Base-by-base conservation (phyloP, 371 early-diverging fungal species). In the Cokeromyces recurvatus region DNA sequence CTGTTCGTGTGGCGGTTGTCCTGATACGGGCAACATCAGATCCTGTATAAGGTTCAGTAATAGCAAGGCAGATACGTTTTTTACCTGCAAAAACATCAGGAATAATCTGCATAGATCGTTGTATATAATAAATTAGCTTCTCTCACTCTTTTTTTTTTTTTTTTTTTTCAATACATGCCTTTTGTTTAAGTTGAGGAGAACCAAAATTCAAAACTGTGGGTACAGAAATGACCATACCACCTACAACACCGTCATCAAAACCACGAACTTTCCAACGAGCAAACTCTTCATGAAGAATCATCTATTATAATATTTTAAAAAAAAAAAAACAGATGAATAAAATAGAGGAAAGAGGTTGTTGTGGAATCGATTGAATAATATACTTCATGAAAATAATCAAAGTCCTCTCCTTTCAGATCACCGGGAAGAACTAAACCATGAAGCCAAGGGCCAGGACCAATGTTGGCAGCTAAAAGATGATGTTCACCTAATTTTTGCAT, bases 1-100 rank as follows among this genome's bases (percentile, higher is more conserved):
- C 64, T n/a, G 85, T 70, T 51, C 80, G 74, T 43, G 76, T 86
- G 10, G 91, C 91, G 36, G 82, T 82, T 10, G 83, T 80, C 16
- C 65, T 67, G 41, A 92, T 69, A 57, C 82, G 80, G 36, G 91
- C 91, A 1, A 92, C 93, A 63, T 92, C 93, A 3, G 81, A 81
- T 20, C 85, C 85, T 23, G 78, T 79, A 38, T 68, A 69, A 27
- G 85, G 82, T 46, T 84, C 85, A 14, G 82, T 84, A 39, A 83
- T 79, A 27, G 79, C 81, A 55, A 90, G 62, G 62, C 89, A 89
- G 52, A 90, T 90, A 57, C 75, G 75, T 70, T 90, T 89, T 46
- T 71, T 68, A 19, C 93, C 93, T 6, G 66, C 51, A 44, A 90
- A 62, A 34, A 84, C 79, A 10, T 78, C 85, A 35, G 82, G 81